phyloP scores from a whole-genome alignment of 805 yeast species.

The Saccharomycopsis amapae region DNA sequence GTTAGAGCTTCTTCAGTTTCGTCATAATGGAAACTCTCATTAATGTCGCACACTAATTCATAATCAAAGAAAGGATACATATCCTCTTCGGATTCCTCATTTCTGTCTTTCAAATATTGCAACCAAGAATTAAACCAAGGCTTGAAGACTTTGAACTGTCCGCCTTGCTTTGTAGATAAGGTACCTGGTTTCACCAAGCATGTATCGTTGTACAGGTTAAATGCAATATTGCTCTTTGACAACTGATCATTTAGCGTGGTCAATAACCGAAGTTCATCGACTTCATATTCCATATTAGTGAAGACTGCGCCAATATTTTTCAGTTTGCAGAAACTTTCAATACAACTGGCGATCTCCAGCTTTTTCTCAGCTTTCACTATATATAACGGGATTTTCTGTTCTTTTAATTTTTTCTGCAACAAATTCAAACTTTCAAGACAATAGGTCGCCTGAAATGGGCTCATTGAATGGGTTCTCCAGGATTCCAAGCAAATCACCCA shows the following conservation, averaged over 20 bases:
- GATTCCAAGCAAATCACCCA: constrained; percentile 9
- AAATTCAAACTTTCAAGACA: constrained; percentile 1
- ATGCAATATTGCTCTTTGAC: constrained; percentile 22
- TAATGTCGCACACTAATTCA: not conserved
- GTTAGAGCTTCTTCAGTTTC: not conserved
- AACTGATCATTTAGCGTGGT: constrained; percentile 22
- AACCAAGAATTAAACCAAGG: constrained; percentile 39
- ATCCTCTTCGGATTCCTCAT: not conserved
- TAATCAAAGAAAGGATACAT: not conserved
- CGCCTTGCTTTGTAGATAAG: constrained; percentile 29
- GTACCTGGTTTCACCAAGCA: constrained; percentile 37
- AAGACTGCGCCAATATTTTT: constrained; percentile 28
- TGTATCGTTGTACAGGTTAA: constrained; percentile 33
- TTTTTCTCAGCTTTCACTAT: constrained; percentile 5
- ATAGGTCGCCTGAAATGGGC: constrained; percentile 7
- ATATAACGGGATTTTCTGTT: constrained; percentile 4
- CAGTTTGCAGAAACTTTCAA: constrained; percentile 25
- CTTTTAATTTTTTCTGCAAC: constrained; percentile 4
- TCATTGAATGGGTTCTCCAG: constrained; percentile 7
- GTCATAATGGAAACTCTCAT: not conserved
- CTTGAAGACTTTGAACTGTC: constrained; percentile 38
- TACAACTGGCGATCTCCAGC: not conserved
- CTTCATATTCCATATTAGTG: constrained; percentile 38
- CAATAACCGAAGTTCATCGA: constrained; percentile 36
- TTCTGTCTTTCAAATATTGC: constrained; percentile 25